These are phyloP conservation scores for Ustilago cynodontis DNA, from an alignment of 1,284 basidiomycete species.

Conservation along the genomic window DNA sequence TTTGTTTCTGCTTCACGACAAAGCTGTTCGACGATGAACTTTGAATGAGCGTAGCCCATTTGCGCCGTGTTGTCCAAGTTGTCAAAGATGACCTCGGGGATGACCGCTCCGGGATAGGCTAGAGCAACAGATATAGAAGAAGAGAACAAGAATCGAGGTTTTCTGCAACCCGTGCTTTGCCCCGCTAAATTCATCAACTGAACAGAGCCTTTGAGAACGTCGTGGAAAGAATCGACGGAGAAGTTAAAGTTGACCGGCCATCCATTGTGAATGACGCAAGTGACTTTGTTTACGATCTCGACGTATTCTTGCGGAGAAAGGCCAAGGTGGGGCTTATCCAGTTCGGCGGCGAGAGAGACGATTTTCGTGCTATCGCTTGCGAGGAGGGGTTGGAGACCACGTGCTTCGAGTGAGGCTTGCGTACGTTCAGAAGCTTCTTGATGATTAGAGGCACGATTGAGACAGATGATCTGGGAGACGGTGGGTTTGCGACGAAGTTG, in stretches of 20 bases:
- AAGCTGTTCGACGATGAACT: conserved; percentile 77
- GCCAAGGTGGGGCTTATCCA: conserved; percentile 24
- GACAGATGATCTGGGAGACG: conserved; percentile 40
- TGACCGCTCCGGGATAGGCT: conserved; percentile 66
- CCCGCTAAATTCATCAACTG: conserved; percentile 75
- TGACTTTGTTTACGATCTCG: conserved; percentile 19
- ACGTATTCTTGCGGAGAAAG: conserved; percentile 26
- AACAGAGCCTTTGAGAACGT: conserved; percentile 72
- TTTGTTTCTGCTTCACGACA: conserved; percentile 71
- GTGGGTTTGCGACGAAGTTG: conserved; percentile 25
- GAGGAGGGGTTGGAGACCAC: conserved; percentile 11
- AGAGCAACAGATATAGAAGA: conserved; percentile 73
- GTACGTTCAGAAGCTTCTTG: conserved; percentile 40
- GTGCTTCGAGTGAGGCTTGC: conserved; percentile 26
- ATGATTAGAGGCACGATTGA: conserved; percentile 37
- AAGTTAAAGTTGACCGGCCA: conserved; percentile 61
- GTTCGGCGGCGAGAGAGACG: conserved; percentile 31
- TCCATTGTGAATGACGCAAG: conserved; percentile 53
- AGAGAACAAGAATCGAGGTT: conserved; percentile 75
- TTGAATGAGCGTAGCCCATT: conserved; percentile 76
- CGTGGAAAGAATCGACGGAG: conserved; percentile 44
- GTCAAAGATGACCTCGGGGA: conserved; percentile 71
- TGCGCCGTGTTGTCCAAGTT: conserved; percentile 71
- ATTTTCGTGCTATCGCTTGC: conserved; percentile 2
- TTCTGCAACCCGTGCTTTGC: conserved; percentile 70